Conservation (phyloP, 306 rosid species). For the Rosa lucieae region DNA sequence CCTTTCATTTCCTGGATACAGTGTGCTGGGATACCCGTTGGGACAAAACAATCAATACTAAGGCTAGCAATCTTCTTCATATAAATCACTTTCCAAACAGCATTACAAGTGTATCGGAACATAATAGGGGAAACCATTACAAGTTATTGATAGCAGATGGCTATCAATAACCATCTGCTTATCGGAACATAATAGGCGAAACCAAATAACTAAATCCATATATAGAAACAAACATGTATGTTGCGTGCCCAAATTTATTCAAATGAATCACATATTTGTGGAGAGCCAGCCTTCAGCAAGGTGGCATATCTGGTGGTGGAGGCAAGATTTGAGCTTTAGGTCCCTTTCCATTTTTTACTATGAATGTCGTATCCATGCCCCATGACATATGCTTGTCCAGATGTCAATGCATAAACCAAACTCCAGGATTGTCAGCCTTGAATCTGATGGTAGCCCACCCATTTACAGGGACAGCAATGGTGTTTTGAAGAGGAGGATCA, state of each 20-base stretch:
- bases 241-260: not conserved
- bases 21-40: not conserved
- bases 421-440: slow-evolving; percentile 34
- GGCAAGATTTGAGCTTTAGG: slow-evolving; percentile 7
- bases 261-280: not conserved
- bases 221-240: not conserved
- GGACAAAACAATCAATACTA: not conserved
- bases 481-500: slow-evolving; percentile 35
- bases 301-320: slow-evolving; percentile 38
- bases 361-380: slow-evolving; percentile 31
- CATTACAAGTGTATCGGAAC: not conserved
- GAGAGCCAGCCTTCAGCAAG: slow-evolving; percentile 13
- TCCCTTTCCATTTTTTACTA: slow-evolving; percentile 28
- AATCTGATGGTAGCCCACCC: slow-evolving; percentile 35
- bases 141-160: too few species aligned
- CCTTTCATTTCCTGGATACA: not conserved
- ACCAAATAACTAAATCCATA: not conserved
- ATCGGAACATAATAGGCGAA: not conserved
- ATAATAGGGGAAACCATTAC: not conserved
- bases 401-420: slow-evolving; percentile 41
- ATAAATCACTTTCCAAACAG: too few species aligned
- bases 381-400: slow-evolving; percentile 27
- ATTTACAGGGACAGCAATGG: slow-evolving; percentile 27
- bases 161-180: not conserved
- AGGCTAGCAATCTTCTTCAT: too few species aligned